Evolutionary conservation across 306 rosid genomes (phyloP), one percentile per base, ranked within the genome.

Genomic region (Acacia melanoxylon): DNA sequence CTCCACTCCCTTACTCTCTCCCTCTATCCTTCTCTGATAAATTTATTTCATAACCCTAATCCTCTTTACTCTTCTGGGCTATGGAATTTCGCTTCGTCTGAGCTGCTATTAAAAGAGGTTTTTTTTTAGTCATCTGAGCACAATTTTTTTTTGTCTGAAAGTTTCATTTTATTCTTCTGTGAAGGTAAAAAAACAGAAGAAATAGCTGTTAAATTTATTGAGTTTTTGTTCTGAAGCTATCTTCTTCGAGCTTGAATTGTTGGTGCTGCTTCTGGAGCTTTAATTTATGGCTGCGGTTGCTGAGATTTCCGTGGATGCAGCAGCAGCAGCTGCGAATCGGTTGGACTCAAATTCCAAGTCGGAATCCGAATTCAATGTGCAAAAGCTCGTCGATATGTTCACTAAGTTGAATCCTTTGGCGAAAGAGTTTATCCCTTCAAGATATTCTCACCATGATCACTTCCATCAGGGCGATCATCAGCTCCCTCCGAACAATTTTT

Each of bases 231-330:
- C 22, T 45, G 8, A 61, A 72, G 68, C 17, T 13, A 59, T 61
- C 9, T 17, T 66, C 71, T 68, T 22, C 71, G 22, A 51, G 68
- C 52, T 70, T 67, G 59, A 35, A 40, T 51, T 77, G 19, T 49
- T 31, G 27, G 48, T 74, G 40, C 72, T 69, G 10, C 19, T 67
- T 49, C 46, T 27, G 78, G 81, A 73, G 75, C 72, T 81, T 69
- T 83, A 83, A 82, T 89, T 90, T 61, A 92, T 92, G 97, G 97
- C 95, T 75, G 94, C 92, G 84, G 92, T 90, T 83, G 91, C 93
- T 84, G 94, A 91, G 86, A 68, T 86, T 72, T 81, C 90, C 77
- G 79, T 77, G 68, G 94, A 88, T 86, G 90, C 84, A 63, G 87
- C 87, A 56, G 86, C 85, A 37, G 41, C 41, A 37, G 41, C 41